phyloP scores from a whole-genome alignment of 1,284 basidiomycete species.

The Ceratobasidium sp. region DNA sequence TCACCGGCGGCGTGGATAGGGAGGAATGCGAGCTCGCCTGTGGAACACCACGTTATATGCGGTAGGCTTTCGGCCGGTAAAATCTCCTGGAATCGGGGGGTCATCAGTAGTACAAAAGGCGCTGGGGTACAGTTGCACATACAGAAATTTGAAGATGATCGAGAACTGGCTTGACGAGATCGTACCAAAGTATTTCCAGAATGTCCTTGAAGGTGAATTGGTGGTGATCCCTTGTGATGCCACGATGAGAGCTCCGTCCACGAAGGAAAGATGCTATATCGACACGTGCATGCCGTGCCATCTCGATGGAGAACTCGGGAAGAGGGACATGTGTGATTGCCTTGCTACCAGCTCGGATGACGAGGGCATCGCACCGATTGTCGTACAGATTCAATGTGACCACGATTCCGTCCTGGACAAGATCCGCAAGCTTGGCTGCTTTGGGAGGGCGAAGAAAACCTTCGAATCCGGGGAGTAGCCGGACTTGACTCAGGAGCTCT shows the following conservation, averaged over 20 bases:
- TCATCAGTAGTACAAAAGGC: not conserved
- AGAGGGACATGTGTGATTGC: not conserved
- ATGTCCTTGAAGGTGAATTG: not conserved
- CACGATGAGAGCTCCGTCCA: not conserved
- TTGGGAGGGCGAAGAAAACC: not conserved
- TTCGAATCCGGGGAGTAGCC: conserved; percentile 1
- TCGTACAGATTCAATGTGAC: not conserved
- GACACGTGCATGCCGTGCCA: not conserved
- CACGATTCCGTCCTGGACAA: not conserved
- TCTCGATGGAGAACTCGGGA: not conserved
- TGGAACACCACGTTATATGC: not conserved
- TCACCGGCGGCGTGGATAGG: not conserved
- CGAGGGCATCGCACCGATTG: not conserved
- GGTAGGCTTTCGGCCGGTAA: not conserved
- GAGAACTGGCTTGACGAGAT: not conserved
- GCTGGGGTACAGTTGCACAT: not conserved
- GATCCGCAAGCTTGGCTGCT: not conserved
- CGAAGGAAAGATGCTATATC: not conserved
- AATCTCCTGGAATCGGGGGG: not conserved
- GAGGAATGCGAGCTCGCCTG: not conserved
- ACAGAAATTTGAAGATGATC: not conserved
- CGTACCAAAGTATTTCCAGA: not conserved
- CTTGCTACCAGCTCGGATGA: not conserved
- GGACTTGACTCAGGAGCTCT: not conserved
- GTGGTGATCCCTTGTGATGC: not conserved